Percentiles rank a stretch among this genome's conserved stretches.
Evolutionary conservation across 2,329 filamentous ascomycete genomes (phyloP).

Genomic region (Paecilomyces dactylethromorphus): DNA sequence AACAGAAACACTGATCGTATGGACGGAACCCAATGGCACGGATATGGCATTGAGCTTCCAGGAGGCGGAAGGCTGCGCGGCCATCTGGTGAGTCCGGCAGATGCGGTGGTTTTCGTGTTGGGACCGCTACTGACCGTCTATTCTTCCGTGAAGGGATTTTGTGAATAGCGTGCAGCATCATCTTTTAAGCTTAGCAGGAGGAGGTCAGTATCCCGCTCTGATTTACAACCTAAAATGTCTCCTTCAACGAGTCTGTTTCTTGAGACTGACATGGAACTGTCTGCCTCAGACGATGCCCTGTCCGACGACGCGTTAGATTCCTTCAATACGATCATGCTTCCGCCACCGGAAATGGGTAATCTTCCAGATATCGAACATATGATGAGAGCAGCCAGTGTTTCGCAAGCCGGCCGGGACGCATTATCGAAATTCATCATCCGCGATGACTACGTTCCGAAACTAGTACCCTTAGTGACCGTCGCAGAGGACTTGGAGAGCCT

Average conservation of each 20-base stretch:
- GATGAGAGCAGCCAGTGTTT: conserved; percentile 72
- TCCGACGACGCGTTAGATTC: conserved; percentile 81
- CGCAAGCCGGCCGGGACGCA: conserved; percentile 71
- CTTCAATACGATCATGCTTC: conserved; percentile 65
- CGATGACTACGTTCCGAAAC: conserved; percentile 79
- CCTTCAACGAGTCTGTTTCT: neutral
- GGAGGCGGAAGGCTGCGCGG: conserved; percentile 86
- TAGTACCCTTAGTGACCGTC: conserved; percentile 78
- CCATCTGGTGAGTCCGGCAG: conserved; percentile 67
- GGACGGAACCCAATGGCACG: conserved; percentile 84
- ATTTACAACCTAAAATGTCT: neutral
- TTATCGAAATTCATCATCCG: conserved; percentile 79
- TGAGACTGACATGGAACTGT: conserved; percentile 2
- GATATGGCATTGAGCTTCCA: conserved; percentile 99
- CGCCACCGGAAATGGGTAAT: conserved; percentile 71
- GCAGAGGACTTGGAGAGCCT: conserved; percentile 89
- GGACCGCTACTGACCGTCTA: conserved; percentile 16
- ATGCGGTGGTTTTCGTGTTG: conserved; percentile 3
- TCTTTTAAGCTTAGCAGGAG: conserved; percentile 54
- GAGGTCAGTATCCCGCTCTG: conserved; percentile 45
- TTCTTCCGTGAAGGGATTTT: conserved; percentile 63
- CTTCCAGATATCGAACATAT: conserved; percentile 76
- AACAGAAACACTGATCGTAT: conserved; percentile 91
- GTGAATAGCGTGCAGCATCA: conserved; percentile 78
- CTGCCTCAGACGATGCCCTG: conserved; percentile 65